A percentile compares a stretch with the other conserved stretches of the same genome.
Evolutionary conservation across 192 early-diverging fungal genomes (phyloP).

Genomic region (Dissophora ornata): DNA sequence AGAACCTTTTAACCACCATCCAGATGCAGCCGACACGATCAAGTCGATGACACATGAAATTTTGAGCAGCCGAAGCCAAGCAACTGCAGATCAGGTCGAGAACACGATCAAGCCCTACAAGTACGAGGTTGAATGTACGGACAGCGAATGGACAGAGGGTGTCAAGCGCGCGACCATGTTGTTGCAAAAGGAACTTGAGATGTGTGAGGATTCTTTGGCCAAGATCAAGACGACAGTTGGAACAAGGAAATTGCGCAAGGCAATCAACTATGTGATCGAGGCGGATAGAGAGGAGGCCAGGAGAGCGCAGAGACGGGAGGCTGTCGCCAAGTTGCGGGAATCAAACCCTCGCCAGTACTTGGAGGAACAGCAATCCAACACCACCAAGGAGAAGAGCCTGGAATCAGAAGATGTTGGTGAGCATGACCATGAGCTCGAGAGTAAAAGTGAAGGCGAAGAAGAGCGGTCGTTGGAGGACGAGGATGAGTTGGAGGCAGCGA

Average conservation of each 20-base stretch:
- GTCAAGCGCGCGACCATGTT: conserved; percentile 79
- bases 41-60: conserved; percentile 88
- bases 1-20: conserved; percentile 91
- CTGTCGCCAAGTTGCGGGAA: conserved; percentile 28
- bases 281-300: conserved; percentile 71
- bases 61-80: conserved; percentile 85
- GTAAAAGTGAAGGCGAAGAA: background rate
- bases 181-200: conserved; percentile 84
- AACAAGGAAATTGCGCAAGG: conserved; percentile 83
- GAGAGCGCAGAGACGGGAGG: conserved; percentile 39
- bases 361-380: conserved; percentile 6
- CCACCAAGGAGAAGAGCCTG: background rate
- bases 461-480: conserved; percentile 29
- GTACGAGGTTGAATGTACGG: conserved; percentile 94
- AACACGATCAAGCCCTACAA: conserved; percentile 99
- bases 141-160: conserved; percentile 93
- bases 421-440: no score
- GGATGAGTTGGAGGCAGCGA: conserved; percentile 62
- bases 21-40: conserved; percentile 81
- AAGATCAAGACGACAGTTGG: conserved; percentile 82
- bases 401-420: background rate
- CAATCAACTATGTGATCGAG: conserved; percentile 82
- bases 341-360: conserved; percentile 20
- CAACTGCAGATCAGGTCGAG: conserved; percentile 96
- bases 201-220: conserved; percentile 75